phyloP scores from a whole-genome alignment of 116 monocot genomes.

The Phalaenopsis hybrid region DNA sequence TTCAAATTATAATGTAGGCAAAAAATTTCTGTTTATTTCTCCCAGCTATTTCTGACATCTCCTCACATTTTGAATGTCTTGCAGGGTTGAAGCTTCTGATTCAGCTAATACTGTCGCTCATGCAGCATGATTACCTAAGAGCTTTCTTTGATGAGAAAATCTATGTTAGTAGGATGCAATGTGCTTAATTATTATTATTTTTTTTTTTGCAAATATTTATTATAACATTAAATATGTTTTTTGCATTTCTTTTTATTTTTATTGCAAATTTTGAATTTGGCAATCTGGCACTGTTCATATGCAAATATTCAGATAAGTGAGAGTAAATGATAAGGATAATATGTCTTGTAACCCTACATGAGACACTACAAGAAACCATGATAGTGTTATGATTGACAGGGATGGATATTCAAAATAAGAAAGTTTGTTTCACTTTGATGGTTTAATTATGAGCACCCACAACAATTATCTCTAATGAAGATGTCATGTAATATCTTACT shows the following conservation, averaged over 20 bases:
- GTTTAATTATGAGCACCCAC: too few species aligned
- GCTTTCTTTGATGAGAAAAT: not conserved
- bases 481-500: too few species aligned
- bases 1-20: not conserved
- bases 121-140: not conserved
- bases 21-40: not conserved
- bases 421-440: too few species aligned
- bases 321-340: not conserved
- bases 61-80: not conserved
- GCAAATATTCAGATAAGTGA: not conserved
- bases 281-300: not conserved
- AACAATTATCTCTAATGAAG: too few species aligned
- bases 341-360: not conserved
- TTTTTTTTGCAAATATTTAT: not conserved
- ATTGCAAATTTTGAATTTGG: not conserved
- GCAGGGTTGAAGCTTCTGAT: slow-evolving; percentile 5
- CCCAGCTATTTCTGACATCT: too few species aligned
- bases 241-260: not conserved
- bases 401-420: too few species aligned
- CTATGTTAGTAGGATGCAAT: not conserved
- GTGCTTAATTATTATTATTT: not conserved
- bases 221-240: not conserved
- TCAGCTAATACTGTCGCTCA: not conserved
- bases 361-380: too few species aligned
- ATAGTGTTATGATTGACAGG: too few species aligned